Conservation (phyloP, 306 rosid species). For the Malus orientalis region DNA sequence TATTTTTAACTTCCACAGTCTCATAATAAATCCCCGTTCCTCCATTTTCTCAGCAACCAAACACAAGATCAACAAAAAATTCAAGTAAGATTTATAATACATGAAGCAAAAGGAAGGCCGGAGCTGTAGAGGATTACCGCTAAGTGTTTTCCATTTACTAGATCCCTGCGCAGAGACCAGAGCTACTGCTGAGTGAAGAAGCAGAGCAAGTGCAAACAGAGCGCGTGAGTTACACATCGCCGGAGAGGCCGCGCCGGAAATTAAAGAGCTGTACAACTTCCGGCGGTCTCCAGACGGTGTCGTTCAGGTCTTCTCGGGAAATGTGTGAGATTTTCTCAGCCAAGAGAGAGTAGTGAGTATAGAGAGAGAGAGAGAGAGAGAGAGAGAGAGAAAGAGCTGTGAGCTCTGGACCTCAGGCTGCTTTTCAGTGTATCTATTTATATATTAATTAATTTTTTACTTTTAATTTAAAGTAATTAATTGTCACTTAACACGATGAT, state of each 20-base stretch:
- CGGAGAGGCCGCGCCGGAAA: constrained; percentile 22
- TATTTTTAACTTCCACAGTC: not conserved
- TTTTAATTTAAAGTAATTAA: not conserved
- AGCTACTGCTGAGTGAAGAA: constrained; percentile 31
- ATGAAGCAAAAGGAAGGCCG: not conserved
- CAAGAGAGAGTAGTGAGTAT: not conserved
- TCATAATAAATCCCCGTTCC: not conserved
- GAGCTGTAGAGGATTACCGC: constrained; percentile 26
- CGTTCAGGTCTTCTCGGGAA: constrained; percentile 8
- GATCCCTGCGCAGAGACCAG: constrained; percentile 79
- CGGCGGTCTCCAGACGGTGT: constrained; percentile 4
- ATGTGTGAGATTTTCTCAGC: constrained; percentile 17
- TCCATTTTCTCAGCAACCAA: not conserved
- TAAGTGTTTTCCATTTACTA: constrained; percentile 55
- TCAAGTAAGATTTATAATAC: not conserved
- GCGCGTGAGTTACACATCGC: constrained; percentile 64
- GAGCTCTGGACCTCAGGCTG: constrained; percentile 23
- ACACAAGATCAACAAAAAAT: not conserved
- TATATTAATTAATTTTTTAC: not conserved
- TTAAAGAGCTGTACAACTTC: constrained; percentile 1
- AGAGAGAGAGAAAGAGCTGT: not conserved
- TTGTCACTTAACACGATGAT: rapidly evolving
- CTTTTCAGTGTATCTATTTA: constrained; percentile 6
- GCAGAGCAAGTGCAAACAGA: constrained; percentile 24
- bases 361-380: not conserved